These are phyloP conservation scores for Suhomyces xylopsoci DNA, from an alignment of 805 yeast genomes.

Conservation along the genomic window DNA sequence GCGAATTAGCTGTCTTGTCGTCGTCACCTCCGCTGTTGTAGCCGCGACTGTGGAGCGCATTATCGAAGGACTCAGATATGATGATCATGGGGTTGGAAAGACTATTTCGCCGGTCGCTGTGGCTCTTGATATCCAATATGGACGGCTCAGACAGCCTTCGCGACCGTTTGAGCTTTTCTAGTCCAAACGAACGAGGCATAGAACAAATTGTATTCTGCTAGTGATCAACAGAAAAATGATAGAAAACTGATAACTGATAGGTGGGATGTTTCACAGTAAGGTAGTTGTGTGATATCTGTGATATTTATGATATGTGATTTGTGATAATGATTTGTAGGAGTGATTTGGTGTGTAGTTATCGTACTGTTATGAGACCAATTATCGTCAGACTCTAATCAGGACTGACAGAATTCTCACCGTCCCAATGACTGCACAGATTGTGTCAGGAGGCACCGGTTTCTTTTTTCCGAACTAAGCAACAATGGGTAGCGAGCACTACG, in stretches of 20 bases:
- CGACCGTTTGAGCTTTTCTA: constrained; percentile 27
- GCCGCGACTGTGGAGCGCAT: neutral
- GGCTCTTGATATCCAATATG: constrained; percentile 16
- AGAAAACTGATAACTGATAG: too few relatives aligned
- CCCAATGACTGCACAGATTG: neutral
- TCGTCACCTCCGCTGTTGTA: neutral
- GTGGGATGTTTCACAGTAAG: too few relatives aligned
- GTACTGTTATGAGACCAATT: neutral
- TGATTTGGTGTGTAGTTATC: too few relatives aligned
- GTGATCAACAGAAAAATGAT: too few relatives aligned
- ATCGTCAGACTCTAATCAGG: constrained; percentile 1
- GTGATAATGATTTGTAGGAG: too few relatives aligned
- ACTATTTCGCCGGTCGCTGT: constrained; percentile 18
- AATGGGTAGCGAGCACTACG: neutral
- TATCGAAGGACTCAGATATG: constrained; percentile 14
- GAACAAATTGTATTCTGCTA: neutral
- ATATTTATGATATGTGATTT: too few relatives aligned
- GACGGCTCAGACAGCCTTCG: constrained; percentile 26
- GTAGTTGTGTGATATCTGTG: too few relatives aligned
- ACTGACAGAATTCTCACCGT: neutral
- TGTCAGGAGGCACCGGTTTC: neutral
- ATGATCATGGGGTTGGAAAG: constrained; percentile 20
- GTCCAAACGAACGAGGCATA: constrained; percentile 9
- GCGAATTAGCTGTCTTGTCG: neutral
- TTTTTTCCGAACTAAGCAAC: neutral